phyloP scores from a whole-genome alignment of 495 filamentous ascomycete species.

The Podospora appendiculata region DNA sequence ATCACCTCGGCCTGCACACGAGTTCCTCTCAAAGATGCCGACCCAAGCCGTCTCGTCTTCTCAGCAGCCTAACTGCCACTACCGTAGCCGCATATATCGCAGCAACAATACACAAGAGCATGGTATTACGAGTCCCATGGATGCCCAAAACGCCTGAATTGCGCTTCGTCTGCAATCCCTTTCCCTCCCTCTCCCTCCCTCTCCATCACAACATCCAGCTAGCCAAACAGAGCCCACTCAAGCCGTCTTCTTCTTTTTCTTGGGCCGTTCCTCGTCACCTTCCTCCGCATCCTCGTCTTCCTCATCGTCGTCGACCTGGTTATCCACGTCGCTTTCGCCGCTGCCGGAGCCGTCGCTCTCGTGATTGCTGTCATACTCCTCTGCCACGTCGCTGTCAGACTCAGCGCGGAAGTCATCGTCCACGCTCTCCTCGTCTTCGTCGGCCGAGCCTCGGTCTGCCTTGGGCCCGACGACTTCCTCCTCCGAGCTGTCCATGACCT shows the following conservation, averaged over 20 bases:
- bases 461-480: constrained; percentile 73
- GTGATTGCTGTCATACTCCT: constrained; percentile 89
- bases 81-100: too few relatives aligned
- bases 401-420: constrained; percentile 95
- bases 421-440: constrained; percentile 88
- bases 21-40: too few relatives aligned
- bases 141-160: too few relatives aligned
- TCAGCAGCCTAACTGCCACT: too few relatives aligned
- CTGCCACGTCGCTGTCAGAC: constrained; percentile 87
- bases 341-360: constrained; percentile 71
- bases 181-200: too few relatives aligned
- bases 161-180: too few relatives aligned
- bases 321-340: constrained; percentile 47
- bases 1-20: too few relatives aligned
- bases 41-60: too few relatives aligned
- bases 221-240: constrained; percentile 5
- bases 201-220: background rate
- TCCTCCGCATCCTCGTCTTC: constrained; percentile 20
- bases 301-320: constrained; percentile 32
- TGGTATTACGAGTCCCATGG: too few relatives aligned
- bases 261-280: constrained; percentile 29
- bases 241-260: constrained; percentile 43
- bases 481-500: constrained; percentile 67
- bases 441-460: constrained; percentile 80
- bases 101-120: too few relatives aligned